Base-by-base conservation (phyloP, 140 eudicot genomes). In the Senecio squalidus region DNA sequence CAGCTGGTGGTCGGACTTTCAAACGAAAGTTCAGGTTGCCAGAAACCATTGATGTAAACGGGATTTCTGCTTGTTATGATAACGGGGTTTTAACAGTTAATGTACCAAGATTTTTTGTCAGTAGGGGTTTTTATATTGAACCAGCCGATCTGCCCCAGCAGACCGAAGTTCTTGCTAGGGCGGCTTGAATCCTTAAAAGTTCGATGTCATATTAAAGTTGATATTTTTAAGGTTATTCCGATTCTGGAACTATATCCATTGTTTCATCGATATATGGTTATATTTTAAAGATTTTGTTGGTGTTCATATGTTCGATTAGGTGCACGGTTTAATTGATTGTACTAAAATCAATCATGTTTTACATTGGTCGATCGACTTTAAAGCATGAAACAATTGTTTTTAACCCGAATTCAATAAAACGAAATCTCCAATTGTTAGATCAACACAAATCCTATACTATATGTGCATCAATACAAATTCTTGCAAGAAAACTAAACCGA, bases 51-150 rank as follows among this genome's bases (percentile, higher is more conserved):
- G 97, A 90, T 36, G 74, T 85, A 7, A 71, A 83, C 17, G 89
- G 93, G 49, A 90, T 90, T 29, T 90, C 95, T 1, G 95, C 97
- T 52, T 80, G 85, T 33, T 86, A 90, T 23, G 95, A 74, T 17
- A 74, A 68, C 18, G 95, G 97, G 34, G 94, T 85, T 3, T 73
- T 90, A 49, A 90, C 97, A 0, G 89, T 90, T 11, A 90, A 76
- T 28, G 95, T 90, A 50, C 97, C 97, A 13, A 80, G 97, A 53
- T 70, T 80, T 41, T 76, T 57, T 36, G 75, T 81, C 17, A 69
- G 82, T 34, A 82, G 84, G 79, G 92, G 84, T 28, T 77, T 89
- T 20, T 69, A 45, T 53, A 69, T 89, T n/a, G 74, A 82, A 30
- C 85, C 85, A 15, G 67, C 73, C 45, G 80, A 87, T 40, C 31